Evolutionary conservation across 23 red algal genomes (phyloP).

Genomic region (Agarophyton chilense): DNA sequence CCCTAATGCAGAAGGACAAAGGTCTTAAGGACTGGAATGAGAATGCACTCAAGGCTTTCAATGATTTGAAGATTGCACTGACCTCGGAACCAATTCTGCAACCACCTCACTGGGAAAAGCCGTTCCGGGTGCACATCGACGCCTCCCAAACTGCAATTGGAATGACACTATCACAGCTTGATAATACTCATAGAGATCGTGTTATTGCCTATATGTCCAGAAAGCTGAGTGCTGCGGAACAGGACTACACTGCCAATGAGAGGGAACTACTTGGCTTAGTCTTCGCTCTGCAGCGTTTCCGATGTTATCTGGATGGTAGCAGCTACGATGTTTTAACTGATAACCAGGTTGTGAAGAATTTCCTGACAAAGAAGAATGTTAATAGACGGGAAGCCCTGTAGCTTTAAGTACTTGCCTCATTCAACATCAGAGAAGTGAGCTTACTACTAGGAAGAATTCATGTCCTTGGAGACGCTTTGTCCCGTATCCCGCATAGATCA

Average conservation of each 20-base stretch:
- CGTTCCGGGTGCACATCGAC: neutral
- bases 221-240: neutral
- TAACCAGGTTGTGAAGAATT: neutral
- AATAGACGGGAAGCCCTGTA: neutral
- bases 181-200: neutral
- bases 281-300: neutral
- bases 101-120: neutral
- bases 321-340: neutral
- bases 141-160: neutral
- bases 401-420: neutral
- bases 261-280: conserved; percentile 9
- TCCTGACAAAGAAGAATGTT: neutral
- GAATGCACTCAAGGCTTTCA: neutral
- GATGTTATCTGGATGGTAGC: conserved; percentile 10
- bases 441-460: neutral
- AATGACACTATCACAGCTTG: neutral
- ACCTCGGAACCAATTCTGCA: neutral
- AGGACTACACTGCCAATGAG: conserved; percentile 1
- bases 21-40: neutral
- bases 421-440: conserved; percentile 12
- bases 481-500: too few species aligned
- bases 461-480: conserved; percentile 5
- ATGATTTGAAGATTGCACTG: neutral
- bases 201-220: neutral
- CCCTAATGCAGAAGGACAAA: neutral